Base-by-base conservation (phyloP, 306 rosid species). In the Macrotyloma uniflorum region DNA sequence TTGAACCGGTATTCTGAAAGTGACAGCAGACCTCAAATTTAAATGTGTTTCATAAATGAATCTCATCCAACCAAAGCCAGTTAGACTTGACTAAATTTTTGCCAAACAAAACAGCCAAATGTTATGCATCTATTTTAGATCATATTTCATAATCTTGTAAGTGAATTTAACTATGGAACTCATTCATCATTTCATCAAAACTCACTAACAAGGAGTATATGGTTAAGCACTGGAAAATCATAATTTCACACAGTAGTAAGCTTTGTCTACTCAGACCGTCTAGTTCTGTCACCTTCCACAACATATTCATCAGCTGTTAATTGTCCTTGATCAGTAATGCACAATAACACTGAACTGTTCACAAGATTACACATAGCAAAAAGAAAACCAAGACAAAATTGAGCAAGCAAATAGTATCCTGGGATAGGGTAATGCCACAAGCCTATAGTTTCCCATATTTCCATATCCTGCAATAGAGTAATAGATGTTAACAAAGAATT, bases 391-490 rank as follows among this genome's bases (percentile, higher is more conserved):
- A 93, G 94, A 83, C 96, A 85, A 85, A 88, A 93, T 72, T 93
- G 98, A 45, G 98, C 98, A 65, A 93, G 94, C 86, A 93, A 85
- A 80, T 87, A 91, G 81, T 87, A 93, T 67, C 96, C 98, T 66
- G 97, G 97, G 78, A 87, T 87, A 53, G 97, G 86, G 89, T 93
- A 88, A 80, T 91, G 97, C 96, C 98, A 93, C 87, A 91, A 86
- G 75, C 98, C 98, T 59, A 91, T 84, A 89, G 92, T 91, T 89
- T 93, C 97, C 97, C 98, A 91, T 58, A 93, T 91, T 73, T 88
- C 87, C 89, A 84, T 93, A 87, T 91, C 89, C 98, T 91, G 90
- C 80, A 83, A 70, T 80, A 61, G 64, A 70, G 84, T 62, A 72
- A 53, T 30, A 62, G 19, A 84, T 62, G 33, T 70, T 54, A 83